Evolutionary conservation across 768 basidiomycete genomes (phyloP), one percentile per base, ranked within the genome.

Genomic region (Agaricus bisporus): DNA sequence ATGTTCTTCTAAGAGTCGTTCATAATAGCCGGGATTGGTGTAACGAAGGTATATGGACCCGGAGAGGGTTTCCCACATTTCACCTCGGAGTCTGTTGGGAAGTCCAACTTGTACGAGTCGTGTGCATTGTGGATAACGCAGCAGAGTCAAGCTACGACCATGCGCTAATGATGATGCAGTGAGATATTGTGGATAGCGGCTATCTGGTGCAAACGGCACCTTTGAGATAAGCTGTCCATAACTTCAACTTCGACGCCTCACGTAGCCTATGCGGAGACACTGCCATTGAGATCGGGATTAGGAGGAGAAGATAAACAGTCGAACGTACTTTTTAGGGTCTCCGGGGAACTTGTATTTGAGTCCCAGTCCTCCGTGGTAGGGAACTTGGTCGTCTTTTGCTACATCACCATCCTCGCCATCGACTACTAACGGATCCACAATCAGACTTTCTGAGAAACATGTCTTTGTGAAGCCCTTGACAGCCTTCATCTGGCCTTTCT

Each of bases 31-130:
- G 1, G 91, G 93, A 58, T 94, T 86, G 42, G 82, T 75, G 63
- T 86, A 93, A 11, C 97, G 91, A 15, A 97, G 82, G 68, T 85
- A 95, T 49, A 98, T 73, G 4, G 95, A 95, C 0, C 97, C 97
- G 4, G 94, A 95, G 11, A 98, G 78, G 0, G 91, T 88, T 69
- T 99, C 97, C 97, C 97, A 99, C 73, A 98, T 87, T 67, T 98
- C 97, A 12, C 97, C 97, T 20, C 97, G 82, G 8, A 99, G 76
- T 15, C 93, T 78, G 61, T 95, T 97, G 2, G 97, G 97, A 3
- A 99, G 77, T 44, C 97, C 97, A 49, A 98, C 95, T 70, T 97
- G 95, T 1, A 98, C 87, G 25, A 99, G 81, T n/a, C 97, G 87
- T 39, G 95, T 97, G 64, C 92, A 94, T 67, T 95, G 88, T 0